Evolutionary conservation across 192 early-diverging fungal genomes (phyloP), one percentile per base, ranked within the genome.

Genomic region (Podila horticola): DNA sequence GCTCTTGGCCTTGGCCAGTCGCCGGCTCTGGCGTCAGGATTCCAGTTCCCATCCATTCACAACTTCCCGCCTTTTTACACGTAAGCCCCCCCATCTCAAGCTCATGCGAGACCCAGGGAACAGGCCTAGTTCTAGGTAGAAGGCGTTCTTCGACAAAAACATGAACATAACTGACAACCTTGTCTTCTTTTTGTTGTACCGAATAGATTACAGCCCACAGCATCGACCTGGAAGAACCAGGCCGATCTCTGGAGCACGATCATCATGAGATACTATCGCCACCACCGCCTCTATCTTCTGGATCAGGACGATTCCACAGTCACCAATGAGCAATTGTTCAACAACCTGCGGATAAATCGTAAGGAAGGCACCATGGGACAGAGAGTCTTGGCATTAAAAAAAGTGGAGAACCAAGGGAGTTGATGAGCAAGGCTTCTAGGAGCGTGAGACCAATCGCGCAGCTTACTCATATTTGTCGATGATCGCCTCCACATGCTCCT

Each of bases 31-130:
- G 58, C 76, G 19, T 82, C 74, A 19, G 70, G 84, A 50, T 94
- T 92, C 83, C 72, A 85, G 59, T 95, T 95, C 79, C 95, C 96
- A 26, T 86, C 92, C 67, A 93, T 96, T 67, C 89, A 96, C 88
- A 89, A 86, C 84, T 98, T 98, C 77, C 95, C 95, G 15, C 96
- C 96, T 7, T 96, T 98, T 85, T 97, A 91, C 85, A 96, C 94
- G 94, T 95, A 91, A 84, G 91, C 64, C 31, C 26, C 58, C 49
- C 28, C 48, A 28, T 50, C 22, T 57, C 11, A 22, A 19, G 38
- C 6, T 29, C 34, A 24, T 11, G 52, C 33, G 26, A 30, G 49
- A 30, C 57, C 19, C 57, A 22, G n/a, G 20, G 51, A 11, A 15
- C 48, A 58, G 34, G 41, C 41, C 15, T 45, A 45, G 41, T 17